phyloP scores from a whole-genome alignment of 2,329 filamentous ascomycete genomes.

The Botrytis squamosa region DNA sequence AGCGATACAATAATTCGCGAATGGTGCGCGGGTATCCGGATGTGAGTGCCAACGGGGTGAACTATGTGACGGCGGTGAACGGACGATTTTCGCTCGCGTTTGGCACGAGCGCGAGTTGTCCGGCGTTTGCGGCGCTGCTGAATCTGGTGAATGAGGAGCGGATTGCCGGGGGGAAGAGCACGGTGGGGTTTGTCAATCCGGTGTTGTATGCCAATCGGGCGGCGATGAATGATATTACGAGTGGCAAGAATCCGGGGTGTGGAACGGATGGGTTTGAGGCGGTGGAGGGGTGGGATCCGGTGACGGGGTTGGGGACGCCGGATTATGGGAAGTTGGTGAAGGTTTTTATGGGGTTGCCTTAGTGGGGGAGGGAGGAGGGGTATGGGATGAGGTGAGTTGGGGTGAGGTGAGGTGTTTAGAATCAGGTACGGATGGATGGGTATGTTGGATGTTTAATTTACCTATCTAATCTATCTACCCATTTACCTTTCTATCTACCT shows the following conservation, averaged over 20 bases:
- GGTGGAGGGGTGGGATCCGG: not conserved
- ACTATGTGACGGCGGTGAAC: not conserved
- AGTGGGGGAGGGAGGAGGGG: not conserved
- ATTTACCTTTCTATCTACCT: no score
- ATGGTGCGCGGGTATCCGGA: not conserved
- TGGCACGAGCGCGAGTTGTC: not conserved
- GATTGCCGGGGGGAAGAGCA: not conserved
- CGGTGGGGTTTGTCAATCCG: not conserved
- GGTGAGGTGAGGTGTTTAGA: no score
- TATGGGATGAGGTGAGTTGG: no score
- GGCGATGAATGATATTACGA: not conserved
- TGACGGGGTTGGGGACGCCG: not conserved
- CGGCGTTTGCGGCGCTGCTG: not conserved
- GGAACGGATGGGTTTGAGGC: not conserved
- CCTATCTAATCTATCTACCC: no score
- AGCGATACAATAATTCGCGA: not conserved
- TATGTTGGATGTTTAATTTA: no score
- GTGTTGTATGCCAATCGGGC: not conserved
- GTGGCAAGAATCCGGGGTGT: not conserved
- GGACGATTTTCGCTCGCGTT: not conserved
- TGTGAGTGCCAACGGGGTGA: not conserved
- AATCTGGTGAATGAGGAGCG: not conserved
- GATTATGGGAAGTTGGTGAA: not conserved
- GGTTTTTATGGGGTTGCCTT: not conserved
- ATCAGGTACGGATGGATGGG: no score